These are phyloP conservation scores for Primulina eburnea DNA, from an alignment of 257 asterid species.

Conservation along the genomic window DNA sequence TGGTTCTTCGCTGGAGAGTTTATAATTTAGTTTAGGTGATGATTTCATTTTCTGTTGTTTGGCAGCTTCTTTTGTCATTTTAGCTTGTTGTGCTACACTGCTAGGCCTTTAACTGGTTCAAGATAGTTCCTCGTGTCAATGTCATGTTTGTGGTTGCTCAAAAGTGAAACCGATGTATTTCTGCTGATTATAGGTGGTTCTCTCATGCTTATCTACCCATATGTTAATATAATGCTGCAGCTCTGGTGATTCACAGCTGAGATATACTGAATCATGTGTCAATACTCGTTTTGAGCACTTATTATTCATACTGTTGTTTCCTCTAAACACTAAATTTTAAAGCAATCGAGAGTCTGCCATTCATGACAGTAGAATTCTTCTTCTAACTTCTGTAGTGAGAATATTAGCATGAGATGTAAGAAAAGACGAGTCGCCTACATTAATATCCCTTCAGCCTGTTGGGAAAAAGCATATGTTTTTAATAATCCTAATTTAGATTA, in stretches of 20 bases:
- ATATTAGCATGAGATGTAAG: neutral
- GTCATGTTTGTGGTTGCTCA: neutral
- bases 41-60: neutral
- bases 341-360: neutral
- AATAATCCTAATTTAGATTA: neutral
- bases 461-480: neutral
- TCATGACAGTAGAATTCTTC: neutral
- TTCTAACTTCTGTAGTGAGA: neutral
- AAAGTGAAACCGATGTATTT: conserved; percentile 1
- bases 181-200: neutral
- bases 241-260: conserved; percentile 6
- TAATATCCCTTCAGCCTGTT: conserved; percentile 7
- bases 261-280: conserved; percentile 2
- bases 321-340: neutral
- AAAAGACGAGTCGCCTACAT: conserved; percentile 4
- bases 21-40: neutral
- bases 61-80: neutral
- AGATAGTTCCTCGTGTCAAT: neutral
- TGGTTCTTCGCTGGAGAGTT: neutral
- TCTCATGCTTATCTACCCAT: neutral
- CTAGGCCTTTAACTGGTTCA: neutral
- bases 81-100: neutral
- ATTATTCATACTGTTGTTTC: neutral
- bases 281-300: neutral
- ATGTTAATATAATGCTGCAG: neutral